Base-by-base conservation (phyloP, 345 rosid genomes). In the Bruguiera sexangula region DNA sequence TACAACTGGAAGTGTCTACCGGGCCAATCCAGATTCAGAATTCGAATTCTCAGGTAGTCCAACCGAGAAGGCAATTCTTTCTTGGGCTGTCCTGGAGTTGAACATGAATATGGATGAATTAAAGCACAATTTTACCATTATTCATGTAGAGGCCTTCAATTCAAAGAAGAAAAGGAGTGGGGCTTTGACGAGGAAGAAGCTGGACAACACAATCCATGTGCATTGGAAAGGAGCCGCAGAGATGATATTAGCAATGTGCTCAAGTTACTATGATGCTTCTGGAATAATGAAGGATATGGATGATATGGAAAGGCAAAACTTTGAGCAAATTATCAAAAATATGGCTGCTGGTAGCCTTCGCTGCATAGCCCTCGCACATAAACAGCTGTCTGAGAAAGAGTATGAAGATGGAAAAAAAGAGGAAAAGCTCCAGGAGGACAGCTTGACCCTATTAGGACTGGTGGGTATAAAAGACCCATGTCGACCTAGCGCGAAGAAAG, bases 191-290 rank as follows among this genome's bases (percentile, higher is more conserved):
- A 80, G 46, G 73, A 89, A 72, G 73, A 80, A 62, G 3, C 50
- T 31, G 1, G 85, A 87, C n/a, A 69, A 63, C 48, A 68, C 81
- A 1, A 4, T 75, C 43, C 85, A 86, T 54, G 73, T 81, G 61
- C 96, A 93, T 59, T 89, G 93, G 95, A 90, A 89, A 75, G 96
- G 96, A 69, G 90, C 89, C 0, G 93, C 96, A 2, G 96, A 86
- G 89, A 84, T 84, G 88, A 76, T 90, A 65, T 79, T 88, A 52
- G 82, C 88, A 2, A 82, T 74, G 90, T 87, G 96, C 67, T 80
- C 90, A 0, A 79, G 81, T 50, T 90, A 73, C 80, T 83, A 82
- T 8, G 82, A 86, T 61, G 85, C 77, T 51, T 72, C 80, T 21
- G 97, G 96, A 62, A 64, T 3, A 0, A 24, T 72, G 16, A 83